A percentile compares a stretch with the other conserved stretches of the same genome.
phyloP scores from a whole-genome alignment of 192 early-diverging fungal species.

The Mortierella hygrophila region DNA sequence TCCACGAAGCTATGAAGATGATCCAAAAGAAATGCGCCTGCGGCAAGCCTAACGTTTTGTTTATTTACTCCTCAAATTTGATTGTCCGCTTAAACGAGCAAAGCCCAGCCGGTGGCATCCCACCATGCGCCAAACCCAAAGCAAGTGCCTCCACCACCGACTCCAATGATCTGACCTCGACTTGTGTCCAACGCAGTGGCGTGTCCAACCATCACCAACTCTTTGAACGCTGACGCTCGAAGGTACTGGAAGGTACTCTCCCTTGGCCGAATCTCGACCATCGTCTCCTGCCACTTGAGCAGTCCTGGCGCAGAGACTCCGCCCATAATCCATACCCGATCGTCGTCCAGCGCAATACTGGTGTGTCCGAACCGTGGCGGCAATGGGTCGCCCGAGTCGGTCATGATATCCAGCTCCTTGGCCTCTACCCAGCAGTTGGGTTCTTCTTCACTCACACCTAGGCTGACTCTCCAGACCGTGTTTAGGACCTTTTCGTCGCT shows the following conservation, averaged over 20 bases:
- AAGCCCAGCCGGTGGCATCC: conserved; percentile 40
- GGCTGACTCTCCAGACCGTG: conserved; percentile 16
- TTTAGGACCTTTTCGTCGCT: conserved; percentile 27
- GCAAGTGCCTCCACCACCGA: conserved; percentile 52
- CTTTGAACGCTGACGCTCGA: conserved; percentile 30
- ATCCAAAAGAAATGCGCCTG: neutral
- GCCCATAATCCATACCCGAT: conserved; percentile 41
- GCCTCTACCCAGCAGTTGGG: conserved; percentile 16
- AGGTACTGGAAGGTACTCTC: conserved; percentile 18
- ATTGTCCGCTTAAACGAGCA: conserved; percentile 12
- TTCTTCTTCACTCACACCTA: neutral
- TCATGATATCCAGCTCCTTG: conserved; percentile 7
- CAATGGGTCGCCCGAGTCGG: neutral
- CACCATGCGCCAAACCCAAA: conserved; percentile 54
- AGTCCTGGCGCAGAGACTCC: conserved; percentile 46
- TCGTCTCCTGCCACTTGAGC: conserved; percentile 44
- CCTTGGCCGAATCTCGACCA: conserved; percentile 34
- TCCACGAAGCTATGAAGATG: no score
- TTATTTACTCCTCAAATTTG: no score
- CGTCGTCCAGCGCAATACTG: conserved; percentile 16
- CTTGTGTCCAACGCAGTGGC: conserved; percentile 27
- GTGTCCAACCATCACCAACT: conserved; percentile 53
- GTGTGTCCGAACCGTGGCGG: conserved; percentile 50
- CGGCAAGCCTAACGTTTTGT: no score
- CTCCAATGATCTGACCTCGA: conserved; percentile 34